Evolutionary conservation across 1,139 yeast species (phyloP).

Genomic region (Taphrina confusa): DNA sequence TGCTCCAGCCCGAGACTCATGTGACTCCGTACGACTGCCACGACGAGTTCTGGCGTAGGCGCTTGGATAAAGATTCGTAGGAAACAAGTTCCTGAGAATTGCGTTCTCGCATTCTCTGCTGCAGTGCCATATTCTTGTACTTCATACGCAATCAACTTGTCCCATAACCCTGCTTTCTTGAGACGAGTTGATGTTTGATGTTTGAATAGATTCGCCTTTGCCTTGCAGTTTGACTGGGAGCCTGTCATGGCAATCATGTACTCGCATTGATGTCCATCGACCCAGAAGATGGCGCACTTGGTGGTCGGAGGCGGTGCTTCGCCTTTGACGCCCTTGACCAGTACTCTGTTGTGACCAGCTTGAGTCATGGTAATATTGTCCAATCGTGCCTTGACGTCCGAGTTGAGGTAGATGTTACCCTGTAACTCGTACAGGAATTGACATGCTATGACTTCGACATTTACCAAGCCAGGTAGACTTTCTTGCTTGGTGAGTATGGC

Average conservation of each 20-base stretch:
- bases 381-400: conserved; percentile 41
- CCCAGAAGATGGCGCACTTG: conserved; percentile 40
- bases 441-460: conserved; percentile 39
- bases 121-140: conserved; percentile 25
- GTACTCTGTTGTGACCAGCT: conserved; percentile 39
- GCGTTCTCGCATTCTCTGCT: conserved; percentile 18
- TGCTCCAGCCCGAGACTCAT: conserved; percentile 25
- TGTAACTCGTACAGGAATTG: conserved; percentile 43
- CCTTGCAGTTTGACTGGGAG: neutral
- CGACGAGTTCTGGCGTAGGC: conserved; percentile 20
- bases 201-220: conserved; percentile 21
- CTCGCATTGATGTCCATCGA: conserved; percentile 40
- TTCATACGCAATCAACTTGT: conserved; percentile 15
- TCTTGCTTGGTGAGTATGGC: conserved; percentile 42
- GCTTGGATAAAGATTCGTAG: conserved; percentile 31
- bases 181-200: conserved; percentile 16
- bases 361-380: conserved; percentile 34
- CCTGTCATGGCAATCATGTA: conserved; percentile 31
- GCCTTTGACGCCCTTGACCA: conserved; percentile 39
- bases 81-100: conserved; percentile 32
- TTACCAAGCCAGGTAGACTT: conserved; percentile 41
- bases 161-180: conserved; percentile 16
- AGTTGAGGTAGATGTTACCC: conserved; percentile 41
- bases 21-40: conserved; percentile 14
- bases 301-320: conserved; percentile 41